Evolutionary conservation across 805 yeast species (phyloP), one percentile per base, ranked within the genome.

Genomic region (Pichia gijzeniarum): DNA sequence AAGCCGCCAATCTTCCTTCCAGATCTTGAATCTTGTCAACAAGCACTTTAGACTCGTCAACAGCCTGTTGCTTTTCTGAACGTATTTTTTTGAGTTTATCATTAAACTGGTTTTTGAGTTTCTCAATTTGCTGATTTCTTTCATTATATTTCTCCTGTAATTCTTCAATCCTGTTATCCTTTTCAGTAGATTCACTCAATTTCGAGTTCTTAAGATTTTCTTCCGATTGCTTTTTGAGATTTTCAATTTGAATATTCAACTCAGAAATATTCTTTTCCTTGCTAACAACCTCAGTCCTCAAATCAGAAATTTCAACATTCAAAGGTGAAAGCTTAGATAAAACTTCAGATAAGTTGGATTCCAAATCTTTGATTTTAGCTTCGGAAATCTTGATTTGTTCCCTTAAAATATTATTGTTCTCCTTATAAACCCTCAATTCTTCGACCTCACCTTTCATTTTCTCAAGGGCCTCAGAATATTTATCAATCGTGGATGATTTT

Each of bases 151-250:
- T 45, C 5, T 41, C 54, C 18, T 44, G 47, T 5, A 56, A 28
- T 38, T 53, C 51, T 14, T 7, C 16, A 18, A 55, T 42, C 14
- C 49, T 47, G 6, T 47, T 39, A 30, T 54, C 57, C 31, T 53
- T 50, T 34, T 52, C 58, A 28, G 40, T 41, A 8, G 47, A 47
- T 8, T 45, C 41, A 18, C 44, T 50, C 8, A 35, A n/a, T 8
- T 10, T 5, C 8, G 25, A 22, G n/a, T 10, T 1, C 48, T 66
- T 67, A 49, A 74, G 48, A 37, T 76, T 61, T 43, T 72, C 74
- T 43, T 73, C 73, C 6, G 78, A 62, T 48, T 79, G 71, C 13
- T 62, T 64, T 60, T 76, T 78, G 79, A 86, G 77, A 20, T 77
- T 68, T n/a, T 73, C 74, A 43, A 71, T 69, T 48, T 84, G 87